A percentile compares a stretch with the other conserved stretches of the same genome.
Evolutionary conservation across 2,329 filamentous ascomycete genomes (phyloP).

Genomic region (Botrytis fabae): DNA sequence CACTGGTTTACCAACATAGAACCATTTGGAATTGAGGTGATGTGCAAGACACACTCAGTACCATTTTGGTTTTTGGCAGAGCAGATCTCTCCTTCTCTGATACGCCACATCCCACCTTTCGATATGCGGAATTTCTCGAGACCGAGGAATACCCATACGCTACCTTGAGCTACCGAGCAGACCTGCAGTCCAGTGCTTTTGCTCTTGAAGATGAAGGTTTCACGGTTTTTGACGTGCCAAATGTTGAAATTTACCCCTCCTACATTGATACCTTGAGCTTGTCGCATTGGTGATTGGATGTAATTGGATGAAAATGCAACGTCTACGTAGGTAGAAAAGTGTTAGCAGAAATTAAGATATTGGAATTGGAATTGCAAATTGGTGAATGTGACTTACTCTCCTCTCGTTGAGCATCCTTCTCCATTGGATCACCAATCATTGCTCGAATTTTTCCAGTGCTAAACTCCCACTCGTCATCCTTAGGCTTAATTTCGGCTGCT

Average conservation of each 20-base stretch:
- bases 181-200: slow-evolving; percentile 15
- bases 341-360: slow-evolving; percentile 1
- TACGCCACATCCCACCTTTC: slow-evolving; percentile 30
- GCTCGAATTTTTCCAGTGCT: slow-evolving; percentile 28
- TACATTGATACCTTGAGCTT: slow-evolving; percentile 25
- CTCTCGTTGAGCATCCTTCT: slow-evolving; percentile 27
- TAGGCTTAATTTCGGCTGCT: not conserved
- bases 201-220: not conserved
- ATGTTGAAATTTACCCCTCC: slow-evolving; percentile 27
- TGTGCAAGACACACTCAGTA: not conserved
- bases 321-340: slow-evolving; percentile 19
- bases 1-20: slow-evolving; percentile 69
- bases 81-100: slow-evolving; percentile 29
- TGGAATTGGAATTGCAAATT: not conserved
- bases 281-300: slow-evolving; percentile 14
- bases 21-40: slow-evolving; percentile 6
- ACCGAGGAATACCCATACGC: slow-evolving; percentile 27
- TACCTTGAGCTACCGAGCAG: slow-evolving; percentile 29
- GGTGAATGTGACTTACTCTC: slow-evolving; percentile 30
- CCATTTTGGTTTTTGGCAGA: slow-evolving; percentile 14
- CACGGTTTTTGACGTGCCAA: slow-evolving; percentile 13
- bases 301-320: slow-evolving; percentile 33
- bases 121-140: slow-evolving; percentile 26
- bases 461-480: slow-evolving; percentile 31
- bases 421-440: not conserved